These are phyloP conservation scores for Melastoma candidum DNA, from an alignment of 441 rosid genomes.

Conservation along the genomic window DNA sequence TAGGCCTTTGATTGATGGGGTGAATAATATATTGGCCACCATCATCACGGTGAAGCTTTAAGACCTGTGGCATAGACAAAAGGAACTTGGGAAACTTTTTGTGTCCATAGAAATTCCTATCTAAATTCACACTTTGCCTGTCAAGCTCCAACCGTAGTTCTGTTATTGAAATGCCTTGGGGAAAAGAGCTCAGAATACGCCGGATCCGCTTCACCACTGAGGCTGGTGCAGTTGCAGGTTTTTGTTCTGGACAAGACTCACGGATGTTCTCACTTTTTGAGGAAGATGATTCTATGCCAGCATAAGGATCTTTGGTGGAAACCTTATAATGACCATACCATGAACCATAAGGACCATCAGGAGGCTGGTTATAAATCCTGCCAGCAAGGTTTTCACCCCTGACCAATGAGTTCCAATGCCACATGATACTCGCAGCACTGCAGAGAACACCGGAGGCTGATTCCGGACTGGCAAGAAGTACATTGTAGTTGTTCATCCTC, in stretches of 20 bases:
- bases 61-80: constrained; percentile 50
- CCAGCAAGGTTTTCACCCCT: constrained; percentile 38
- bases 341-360: constrained; percentile 82
- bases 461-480: constrained; percentile 61
- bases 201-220: constrained; percentile 39
- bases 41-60: constrained; percentile 28
- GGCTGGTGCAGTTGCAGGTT: constrained; percentile 31
- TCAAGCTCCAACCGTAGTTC: constrained; percentile 46
- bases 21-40: constrained; percentile 32
- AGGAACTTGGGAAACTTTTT: constrained; percentile 50
- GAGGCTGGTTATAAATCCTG: constrained; percentile 72
- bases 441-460: constrained; percentile 44
- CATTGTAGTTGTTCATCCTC: constrained; percentile 85
- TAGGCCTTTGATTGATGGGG: constrained; percentile 21
- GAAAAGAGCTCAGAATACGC: constrained; percentile 34
- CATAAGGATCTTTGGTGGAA: constrained; percentile 60
- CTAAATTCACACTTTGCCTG: constrained; percentile 26
- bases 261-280: constrained; percentile 20
- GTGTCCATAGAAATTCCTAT: constrained; percentile 51
- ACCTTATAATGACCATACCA: constrained; percentile 78
- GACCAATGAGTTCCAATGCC: constrained; percentile 63
- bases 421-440: constrained; percentile 87
- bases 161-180: constrained; percentile 41
- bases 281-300: constrained; percentile 19
- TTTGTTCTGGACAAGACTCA: constrained; percentile 26